Percentiles rank a stretch among this genome's conserved stretches.
Conservation (phyloP, 371 early-diverging fungal genomes). For the Mortierella sp. region DNA sequence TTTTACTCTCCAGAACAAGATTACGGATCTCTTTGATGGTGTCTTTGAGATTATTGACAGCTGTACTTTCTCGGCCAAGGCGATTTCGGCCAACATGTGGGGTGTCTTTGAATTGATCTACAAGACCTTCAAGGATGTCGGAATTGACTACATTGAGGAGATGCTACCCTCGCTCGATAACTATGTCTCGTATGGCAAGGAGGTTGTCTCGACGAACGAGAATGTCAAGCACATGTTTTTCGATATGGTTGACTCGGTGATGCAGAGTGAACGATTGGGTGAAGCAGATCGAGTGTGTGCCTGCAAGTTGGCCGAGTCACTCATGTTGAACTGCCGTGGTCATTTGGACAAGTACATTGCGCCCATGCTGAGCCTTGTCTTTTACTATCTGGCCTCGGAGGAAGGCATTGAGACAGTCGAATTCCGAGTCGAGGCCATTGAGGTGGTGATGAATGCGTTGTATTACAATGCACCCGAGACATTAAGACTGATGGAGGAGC, state of each 20-base stretch:
- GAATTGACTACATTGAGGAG: constrained; percentile 82
- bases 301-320: constrained; percentile 81
- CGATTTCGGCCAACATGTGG: constrained; percentile 88
- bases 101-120: constrained; percentile 79
- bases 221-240: constrained; percentile 72
- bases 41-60: constrained; percentile 90
- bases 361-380: constrained; percentile 72
- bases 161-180: constrained; percentile 88
- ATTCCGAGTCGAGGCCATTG: constrained; percentile 54
- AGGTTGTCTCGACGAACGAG: constrained; percentile 67
- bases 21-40: constrained; percentile 82
- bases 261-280: constrained; percentile 72
- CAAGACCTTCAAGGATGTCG: constrained; percentile 77
- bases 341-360: constrained; percentile 74
- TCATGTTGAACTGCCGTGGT: constrained; percentile 83
- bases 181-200: constrained; percentile 86
- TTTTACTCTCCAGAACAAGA: constrained; percentile 74
- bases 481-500: constrained; percentile 79
- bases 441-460: constrained; percentile 79
- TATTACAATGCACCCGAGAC: constrained; percentile 86
- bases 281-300: constrained; percentile 80
- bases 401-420: constrained; percentile 60
- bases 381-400: constrained; percentile 66
- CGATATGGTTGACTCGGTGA: constrained; percentile 76
- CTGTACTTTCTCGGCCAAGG: constrained; percentile 81